Conservation (phyloP, 345 rosid genomes). For the Nephelium lappaceum region DNA sequence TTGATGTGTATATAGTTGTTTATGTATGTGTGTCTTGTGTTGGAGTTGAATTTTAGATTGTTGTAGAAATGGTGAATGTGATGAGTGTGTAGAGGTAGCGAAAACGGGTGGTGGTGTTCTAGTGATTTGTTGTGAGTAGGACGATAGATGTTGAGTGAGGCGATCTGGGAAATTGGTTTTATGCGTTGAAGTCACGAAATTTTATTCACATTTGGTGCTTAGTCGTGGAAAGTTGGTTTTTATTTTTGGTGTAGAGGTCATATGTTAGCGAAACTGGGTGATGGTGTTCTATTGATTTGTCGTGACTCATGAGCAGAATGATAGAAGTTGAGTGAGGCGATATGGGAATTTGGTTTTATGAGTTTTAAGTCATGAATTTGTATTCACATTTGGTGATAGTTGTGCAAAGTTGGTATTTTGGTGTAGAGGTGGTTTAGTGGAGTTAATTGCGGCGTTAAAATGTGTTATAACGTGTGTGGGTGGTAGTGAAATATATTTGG, state of each 20-base stretch:
- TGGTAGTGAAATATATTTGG: not conserved
- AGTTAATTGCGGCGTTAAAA: not conserved
- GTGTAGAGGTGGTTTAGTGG: not conserved
- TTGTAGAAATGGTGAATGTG: not conserved
- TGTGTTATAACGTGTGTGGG: not conserved
- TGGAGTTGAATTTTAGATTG: not conserved
- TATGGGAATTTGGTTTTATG: not conserved
- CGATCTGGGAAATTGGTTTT: not conserved
- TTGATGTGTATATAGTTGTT: not conserved
- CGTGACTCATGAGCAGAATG: not conserved
- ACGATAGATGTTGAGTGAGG: not conserved
- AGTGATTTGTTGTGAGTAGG: not conserved
- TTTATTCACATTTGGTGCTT: not conserved
- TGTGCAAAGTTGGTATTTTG: not conserved
- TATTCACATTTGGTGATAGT: not conserved
- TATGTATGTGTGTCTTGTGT: not conserved
- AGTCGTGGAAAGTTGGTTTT: not conserved
- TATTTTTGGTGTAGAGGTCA: not conserved
- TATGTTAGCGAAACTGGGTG: not conserved
- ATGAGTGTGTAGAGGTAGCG: not conserved
- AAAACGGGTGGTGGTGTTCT: not conserved
- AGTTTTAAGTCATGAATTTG: not conserved
- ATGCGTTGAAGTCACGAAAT: not conserved
- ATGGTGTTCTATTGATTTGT: not conserved
- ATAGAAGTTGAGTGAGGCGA: not conserved